Conservation (phyloP, 2,329 filamentous ascomycete genomes). For the Aspergillus udagawae region DNA sequence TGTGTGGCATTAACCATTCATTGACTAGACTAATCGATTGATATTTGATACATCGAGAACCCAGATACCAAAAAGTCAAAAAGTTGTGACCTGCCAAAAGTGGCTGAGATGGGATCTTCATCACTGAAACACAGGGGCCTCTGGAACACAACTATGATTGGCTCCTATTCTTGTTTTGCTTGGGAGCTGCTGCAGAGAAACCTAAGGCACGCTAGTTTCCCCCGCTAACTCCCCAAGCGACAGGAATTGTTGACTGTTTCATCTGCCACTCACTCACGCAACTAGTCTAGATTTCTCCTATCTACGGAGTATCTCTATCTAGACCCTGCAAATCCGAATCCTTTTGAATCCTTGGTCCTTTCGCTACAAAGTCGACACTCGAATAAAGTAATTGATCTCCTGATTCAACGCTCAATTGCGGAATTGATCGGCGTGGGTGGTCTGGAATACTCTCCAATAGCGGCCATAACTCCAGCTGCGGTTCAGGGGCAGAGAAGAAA, state of each 20-base stretch:
- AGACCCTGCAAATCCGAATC: too few species aligned
- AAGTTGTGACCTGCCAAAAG: not conserved
- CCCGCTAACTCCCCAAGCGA: not conserved
- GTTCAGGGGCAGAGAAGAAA: not conserved
- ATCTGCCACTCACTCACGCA: not conserved
- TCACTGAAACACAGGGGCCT: not conserved
- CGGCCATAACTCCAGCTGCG: not conserved
- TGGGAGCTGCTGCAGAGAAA: not conserved
- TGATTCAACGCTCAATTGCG: not conserved
- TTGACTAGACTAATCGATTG: not conserved
- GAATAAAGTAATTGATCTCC: not conserved
- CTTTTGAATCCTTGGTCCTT: not conserved
- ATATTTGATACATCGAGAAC: not conserved
- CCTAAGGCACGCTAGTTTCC: not conserved
- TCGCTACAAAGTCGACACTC: not conserved
- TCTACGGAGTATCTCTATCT: too few species aligned
- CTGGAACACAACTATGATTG: not conserved
- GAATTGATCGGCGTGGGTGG: not conserved
- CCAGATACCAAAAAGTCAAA: not conserved
- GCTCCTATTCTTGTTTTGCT: not conserved
- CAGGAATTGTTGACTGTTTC: not conserved
- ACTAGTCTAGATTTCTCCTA: too few species aligned
- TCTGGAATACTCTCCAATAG: not conserved
- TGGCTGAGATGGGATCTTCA: slow-evolving; percentile 14
- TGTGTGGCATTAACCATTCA: not conserved